Evolutionary conservation across 2,329 filamentous ascomycete species (phyloP), one percentile per base, ranked within the genome.

Genomic region (Grosmannia clavigera): DNA sequence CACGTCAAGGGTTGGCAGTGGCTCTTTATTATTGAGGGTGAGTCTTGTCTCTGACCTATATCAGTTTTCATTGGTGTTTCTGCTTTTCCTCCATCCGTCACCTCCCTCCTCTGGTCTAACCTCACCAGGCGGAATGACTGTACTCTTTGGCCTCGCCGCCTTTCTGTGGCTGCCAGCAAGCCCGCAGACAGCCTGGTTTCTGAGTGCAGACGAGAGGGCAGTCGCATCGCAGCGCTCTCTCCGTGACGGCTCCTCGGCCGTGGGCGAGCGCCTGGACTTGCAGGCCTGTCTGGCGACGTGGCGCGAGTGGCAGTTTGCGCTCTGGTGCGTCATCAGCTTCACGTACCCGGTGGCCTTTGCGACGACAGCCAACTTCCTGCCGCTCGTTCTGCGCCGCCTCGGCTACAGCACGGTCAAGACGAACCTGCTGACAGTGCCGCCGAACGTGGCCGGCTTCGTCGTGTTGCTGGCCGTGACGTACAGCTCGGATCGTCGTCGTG

Each of bases 21-120:
- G 43, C 55, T 65, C 11, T 64, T 68, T 25, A 51, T 67, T 9
- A 66, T 67, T 33, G 66, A 66, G 59, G 66, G 61, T 64, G 14
- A 29, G 43, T 22, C 3, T 46, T 22, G 11, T 33, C 25, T 57
- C 22, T 46, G 38, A 22, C 35, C 14, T 11, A 35, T 55, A 3
- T 55, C n/a, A 16, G 22, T 22, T 22, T 1, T 22, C 22, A 22
- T 22, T 22, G 22, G 22, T 22, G 22, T 22, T 10, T 5, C 14
- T 16, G 5, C 25, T 25, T 2, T 27, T 29, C 22, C 22, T 19
- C 10, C 50, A 22, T 22, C 22, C 22, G 22, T 29, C 25, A 19
- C 50, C 22, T 22, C 16, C 1, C 27, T 52, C 22, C 48, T 51
- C 50, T 53, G 22, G 22, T 22, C 22, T 22, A 22, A 53, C 16